Evolutionary conservation across 805 yeast genomes (phyloP), one percentile per base, ranked within the genome.

Genomic region (Candida xiaguanensis): DNA sequence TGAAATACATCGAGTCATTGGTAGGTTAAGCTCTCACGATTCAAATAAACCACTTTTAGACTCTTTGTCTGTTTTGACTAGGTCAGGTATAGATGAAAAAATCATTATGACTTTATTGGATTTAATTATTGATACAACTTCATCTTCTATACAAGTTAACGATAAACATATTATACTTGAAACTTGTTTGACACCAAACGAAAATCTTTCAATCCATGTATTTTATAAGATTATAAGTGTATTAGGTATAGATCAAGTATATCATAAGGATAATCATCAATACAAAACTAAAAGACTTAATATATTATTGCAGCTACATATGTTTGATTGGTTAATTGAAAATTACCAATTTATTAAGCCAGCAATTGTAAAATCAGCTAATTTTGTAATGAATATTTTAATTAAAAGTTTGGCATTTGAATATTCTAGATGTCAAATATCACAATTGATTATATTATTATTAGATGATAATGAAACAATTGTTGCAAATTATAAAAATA

Each of bases 251-350:
- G 51, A 54, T 5, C 45, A 49, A 39, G 43, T 45, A 1, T 51
- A 45, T 28, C 49, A 39, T 37, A 47, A 46, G 13, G 32, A 48
- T 11, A 45, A 45, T 3, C 41, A 41, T 19, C 39, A 40, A 28
- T 41, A 34, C 9, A 48, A 43, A 24, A 49, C 40, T 31, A 50
- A 41, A 31, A 39, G 29, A 19, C 30, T 54, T 3, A 30, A 51
- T 3, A 34, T 27, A 13, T 30, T 36, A 8, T 15, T 56, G 8
- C 64, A 59, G 36, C 33, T 42, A 7, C 28, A 31, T 14, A 32
- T 59, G 6, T 44, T 56, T 13, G 51, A 53, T 26, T 59, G 64
- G 64, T 28, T 55, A 5, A 32, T 52, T 8, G 41, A 47, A 4
- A 45, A 47, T 9, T 31, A 55, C 17, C 53, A 46, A 31, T 40